These are phyloP conservation scores for Penicillium sp. DNA, from an alignment of 2,329 filamentous ascomycete genomes.

Conservation along the genomic window DNA sequence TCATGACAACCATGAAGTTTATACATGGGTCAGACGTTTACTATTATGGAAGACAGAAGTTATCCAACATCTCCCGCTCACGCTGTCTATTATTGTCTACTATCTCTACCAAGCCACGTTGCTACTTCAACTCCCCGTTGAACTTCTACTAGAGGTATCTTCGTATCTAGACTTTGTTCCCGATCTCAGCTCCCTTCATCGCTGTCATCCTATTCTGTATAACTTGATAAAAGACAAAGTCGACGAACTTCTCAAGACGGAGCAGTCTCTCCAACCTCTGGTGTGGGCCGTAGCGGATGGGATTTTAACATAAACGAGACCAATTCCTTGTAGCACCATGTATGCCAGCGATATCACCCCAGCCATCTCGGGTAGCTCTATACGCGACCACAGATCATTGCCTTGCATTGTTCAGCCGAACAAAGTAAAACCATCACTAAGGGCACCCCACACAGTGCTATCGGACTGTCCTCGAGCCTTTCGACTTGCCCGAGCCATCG, in stretches of 20 bases:
- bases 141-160: background rate
- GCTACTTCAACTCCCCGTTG: background rate
- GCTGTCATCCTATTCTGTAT: background rate
- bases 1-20: background rate
- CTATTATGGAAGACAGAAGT: background rate
- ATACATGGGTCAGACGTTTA: background rate
- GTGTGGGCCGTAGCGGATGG: background rate
- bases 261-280: background rate
- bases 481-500: too few relatives aligned
- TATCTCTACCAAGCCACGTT: background rate
- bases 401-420: too few relatives aligned
- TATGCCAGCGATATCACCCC: too few relatives aligned
- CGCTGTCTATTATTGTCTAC: background rate
- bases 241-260: background rate
- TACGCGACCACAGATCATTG: too few relatives aligned
- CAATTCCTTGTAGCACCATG: too few relatives aligned
- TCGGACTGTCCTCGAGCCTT: too few relatives aligned
- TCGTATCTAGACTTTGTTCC: background rate
- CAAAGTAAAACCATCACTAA: too few relatives aligned
- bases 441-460: too few relatives aligned
- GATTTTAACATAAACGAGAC: too few relatives aligned
- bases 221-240: background rate
- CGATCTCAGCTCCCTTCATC: background rate
- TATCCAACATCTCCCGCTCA: background rate
- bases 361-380: too few relatives aligned